Base-by-base conservation (phyloP, 768 basidiomycete species). In the Rubroboletus pulcherrimus region DNA sequence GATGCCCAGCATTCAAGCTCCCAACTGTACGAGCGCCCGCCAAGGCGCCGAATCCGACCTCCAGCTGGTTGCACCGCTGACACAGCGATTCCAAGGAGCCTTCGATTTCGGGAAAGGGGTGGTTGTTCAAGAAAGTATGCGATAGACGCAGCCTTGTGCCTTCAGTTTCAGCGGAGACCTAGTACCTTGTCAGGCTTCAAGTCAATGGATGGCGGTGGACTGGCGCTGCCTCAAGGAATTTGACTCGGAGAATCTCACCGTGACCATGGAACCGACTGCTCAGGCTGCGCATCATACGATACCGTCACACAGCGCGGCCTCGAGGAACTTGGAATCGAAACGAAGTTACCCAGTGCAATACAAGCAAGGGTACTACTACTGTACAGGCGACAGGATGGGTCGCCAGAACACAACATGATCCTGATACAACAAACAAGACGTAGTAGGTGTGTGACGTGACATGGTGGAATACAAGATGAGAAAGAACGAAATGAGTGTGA, bases 401-500 rank as follows among this genome's bases (percentile, higher is more conserved):
- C 26, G 31, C 48, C 42, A 33, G 35, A 41, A 55, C 57, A 60
- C 39, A 35, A 50, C 47, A 39, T 40, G 41, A 42, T 33, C 47
- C 19, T 37, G 54, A 46, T 55, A 57, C 54, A 66, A 53, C 50
- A 49, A 17, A 45, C 24, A 43, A 30, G 26, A 44, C 19, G 41
- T 57, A 41, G 47, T 44, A 17, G 39, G 19, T 31, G 42, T 40
- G 51, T 29, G 44, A 29, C 39, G 43, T 49, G 34, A 29, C 52
- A 54, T 65, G 2, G 24, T 24, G 24, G 53, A 33, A 61, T 66
- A 58, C 65, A 66, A 53, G 24, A 43, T 51, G 46, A 40, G 42
- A 9, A 40, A 50, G 14, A 29, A 33, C 45, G 21, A 57, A 50
- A n/a, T n/a, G n/a, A n/a, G n/a, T n/a, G 37, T 44, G 56, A 56